Evolutionary conservation across 148 eudicot species (phyloP).

Genomic region (Nepenthes mirabilis): DNA sequence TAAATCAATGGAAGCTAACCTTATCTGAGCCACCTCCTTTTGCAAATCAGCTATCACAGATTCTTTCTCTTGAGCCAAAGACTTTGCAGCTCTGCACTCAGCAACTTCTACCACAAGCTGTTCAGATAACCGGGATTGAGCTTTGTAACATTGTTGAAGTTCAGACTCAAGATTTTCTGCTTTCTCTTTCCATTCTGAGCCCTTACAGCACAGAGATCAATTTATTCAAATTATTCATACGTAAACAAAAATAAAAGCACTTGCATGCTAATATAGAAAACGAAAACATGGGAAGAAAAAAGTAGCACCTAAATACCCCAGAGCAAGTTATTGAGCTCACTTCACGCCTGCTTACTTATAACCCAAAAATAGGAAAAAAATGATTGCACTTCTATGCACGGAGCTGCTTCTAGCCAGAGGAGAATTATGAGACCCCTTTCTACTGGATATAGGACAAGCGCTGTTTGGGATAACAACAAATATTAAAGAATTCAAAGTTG

Average conservation of each 20-base stretch:
- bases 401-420: too few species aligned
- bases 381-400: too few species aligned
- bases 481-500: too few species aligned
- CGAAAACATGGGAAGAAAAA: too few species aligned
- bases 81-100: constrained; percentile 68
- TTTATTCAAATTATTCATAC: constrained; percentile 12
- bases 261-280: background rate
- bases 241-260: background rate
- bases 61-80: constrained; percentile 71
- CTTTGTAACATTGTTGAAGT: constrained; percentile 97
- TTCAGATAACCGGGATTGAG: constrained; percentile 81
- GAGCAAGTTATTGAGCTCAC: too few species aligned
- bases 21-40: constrained; percentile 47
- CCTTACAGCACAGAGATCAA: constrained; percentile 29
- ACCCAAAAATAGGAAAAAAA: too few species aligned
- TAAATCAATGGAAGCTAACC: constrained; percentile 23
- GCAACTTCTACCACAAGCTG: constrained; percentile 96
- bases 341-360: too few species aligned
- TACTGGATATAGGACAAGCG: too few species aligned
- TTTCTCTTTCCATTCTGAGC: constrained; percentile 94
- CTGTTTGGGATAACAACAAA: too few species aligned
- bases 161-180: constrained; percentile 85
- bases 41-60: constrained; percentile 35
- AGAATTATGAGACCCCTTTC: too few species aligned
- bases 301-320: too few species aligned